Evolutionary conservation across 768 basidiomycete genomes (phyloP), one percentile per base, ranked within the genome.

Genomic region (Mycena galopus): DNA sequence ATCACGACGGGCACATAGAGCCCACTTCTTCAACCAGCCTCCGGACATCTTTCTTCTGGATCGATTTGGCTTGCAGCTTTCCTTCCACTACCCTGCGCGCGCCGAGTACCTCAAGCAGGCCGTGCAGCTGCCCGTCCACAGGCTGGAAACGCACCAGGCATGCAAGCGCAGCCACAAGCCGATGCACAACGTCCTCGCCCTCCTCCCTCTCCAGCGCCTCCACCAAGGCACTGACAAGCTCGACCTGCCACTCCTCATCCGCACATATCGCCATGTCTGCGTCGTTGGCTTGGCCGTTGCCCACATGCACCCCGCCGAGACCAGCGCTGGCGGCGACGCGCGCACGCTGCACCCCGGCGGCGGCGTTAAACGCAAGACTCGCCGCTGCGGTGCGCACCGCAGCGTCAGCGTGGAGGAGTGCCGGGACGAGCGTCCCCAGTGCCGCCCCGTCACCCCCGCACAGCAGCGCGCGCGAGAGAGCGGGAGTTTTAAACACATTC

Each of bases 101-200:
- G 53, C 92, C 90, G 42, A 98, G 83, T 12, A 94, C 92, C 69
- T 95, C 91, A 35, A 97, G 79, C 63, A 98, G 78, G 4, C 88
- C 82, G 6, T 71, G 74, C 16, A 94, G 75, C 73, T 90, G 86
- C 42, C 89, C 89, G 74, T 88, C 90, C 32, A 85, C 88, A 0
- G 96, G 95, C 4, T 95, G 94, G 33, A 94, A 81, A 17, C 93
- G 91, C 47, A 97, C 73, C 39, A 96, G 81, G 77, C 95, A 88
- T 0, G 90, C 96, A 37, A 98, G 82, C 7, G 93, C 91, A 3
- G 94, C 96, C 0, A 89, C 86, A 50, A 98, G 82, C 16, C 96
- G 93, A 79, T 98, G 94, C 1, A 96, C 95, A 76, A 95, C 91
- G 78, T 97, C 96, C 79, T 95, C 94, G 74, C 86, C 94, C 65